Evolutionary conservation across 2,329 filamentous ascomycete genomes (phyloP).

Genomic region (Raffaelea deltoideospora): DNA sequence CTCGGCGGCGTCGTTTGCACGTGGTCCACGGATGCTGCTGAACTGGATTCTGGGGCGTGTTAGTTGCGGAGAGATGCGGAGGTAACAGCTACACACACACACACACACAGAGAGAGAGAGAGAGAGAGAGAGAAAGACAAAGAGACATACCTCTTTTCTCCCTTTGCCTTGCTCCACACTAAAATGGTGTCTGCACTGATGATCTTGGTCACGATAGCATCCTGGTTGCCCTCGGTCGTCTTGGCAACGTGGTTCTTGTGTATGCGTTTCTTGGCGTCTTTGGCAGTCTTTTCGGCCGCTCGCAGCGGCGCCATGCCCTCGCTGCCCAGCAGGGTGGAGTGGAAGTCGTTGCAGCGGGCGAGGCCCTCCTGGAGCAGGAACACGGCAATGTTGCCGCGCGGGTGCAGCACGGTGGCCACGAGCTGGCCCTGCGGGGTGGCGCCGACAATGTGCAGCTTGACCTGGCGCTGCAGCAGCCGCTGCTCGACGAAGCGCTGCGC

Average conservation of each 20-base stretch:
- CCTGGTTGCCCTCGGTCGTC: slow-evolving; percentile 47
- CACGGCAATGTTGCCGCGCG: slow-evolving; percentile 80
- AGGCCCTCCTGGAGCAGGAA: slow-evolving; percentile 81
- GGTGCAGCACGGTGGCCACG: slow-evolving; percentile 77
- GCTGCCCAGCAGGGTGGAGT: slow-evolving; percentile 84
- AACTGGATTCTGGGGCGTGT: slow-evolving; percentile 46
- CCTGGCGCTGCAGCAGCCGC: slow-evolving; percentile 70
- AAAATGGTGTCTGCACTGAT: slow-evolving; percentile 81
- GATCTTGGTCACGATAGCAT: slow-evolving; percentile 74
- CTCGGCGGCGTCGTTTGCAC: slow-evolving; percentile 72
- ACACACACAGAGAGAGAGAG: neutral
- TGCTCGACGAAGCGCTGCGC: slow-evolving; percentile 77
- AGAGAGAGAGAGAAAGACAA: neutral
- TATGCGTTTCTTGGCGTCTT: slow-evolving; percentile 58
- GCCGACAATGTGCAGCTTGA: slow-evolving; percentile 71
- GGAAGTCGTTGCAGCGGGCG: slow-evolving; percentile 86
- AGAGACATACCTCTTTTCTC: slow-evolving; percentile 56
- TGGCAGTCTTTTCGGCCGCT: slow-evolving; percentile 74
- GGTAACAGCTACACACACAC: too few species aligned
- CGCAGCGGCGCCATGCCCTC: slow-evolving; percentile 74
- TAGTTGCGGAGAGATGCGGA: too few species aligned
- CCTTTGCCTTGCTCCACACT: slow-evolving; percentile 68
- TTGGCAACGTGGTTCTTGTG: slow-evolving; percentile 72
- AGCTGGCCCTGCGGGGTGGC: slow-evolving; percentile 82
- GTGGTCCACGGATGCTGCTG: slow-evolving; percentile 88